Percentiles rank a stretch among this genome's conserved stretches.
Conservation (phyloP, 352 stramenopile genomes). For the Pythium rishiriense region DNA sequence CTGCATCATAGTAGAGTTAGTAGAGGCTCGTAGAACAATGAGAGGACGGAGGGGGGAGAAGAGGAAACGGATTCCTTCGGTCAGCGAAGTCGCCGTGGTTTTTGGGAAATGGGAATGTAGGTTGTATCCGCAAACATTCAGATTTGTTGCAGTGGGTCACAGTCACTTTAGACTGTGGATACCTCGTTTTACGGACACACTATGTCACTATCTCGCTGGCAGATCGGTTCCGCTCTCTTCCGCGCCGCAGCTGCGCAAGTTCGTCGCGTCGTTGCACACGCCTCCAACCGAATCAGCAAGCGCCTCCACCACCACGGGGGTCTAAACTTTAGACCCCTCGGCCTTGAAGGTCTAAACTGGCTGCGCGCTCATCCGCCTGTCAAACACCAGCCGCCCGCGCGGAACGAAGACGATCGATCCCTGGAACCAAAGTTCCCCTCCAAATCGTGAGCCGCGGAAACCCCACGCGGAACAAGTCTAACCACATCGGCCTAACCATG, state of each 20-base stretch:
- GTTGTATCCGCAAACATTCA: slow-evolving; percentile 3
- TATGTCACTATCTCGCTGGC: not conserved
- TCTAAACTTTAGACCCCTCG: not conserved
- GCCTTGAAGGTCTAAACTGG: not conserved
- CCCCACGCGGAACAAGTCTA: too few species aligned
- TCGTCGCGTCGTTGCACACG: not conserved
- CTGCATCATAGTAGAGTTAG: slow-evolving; percentile 31
- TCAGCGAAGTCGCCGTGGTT: too few species aligned
- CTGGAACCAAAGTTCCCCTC: too few species aligned
- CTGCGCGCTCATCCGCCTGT: not conserved
- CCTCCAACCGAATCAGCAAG: not conserved
- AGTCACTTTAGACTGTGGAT: not conserved
- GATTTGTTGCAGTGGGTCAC: not conserved
- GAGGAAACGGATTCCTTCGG: not conserved
- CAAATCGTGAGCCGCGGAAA: too few species aligned
- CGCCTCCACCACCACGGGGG: not conserved
- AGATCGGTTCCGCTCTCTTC: not conserved
- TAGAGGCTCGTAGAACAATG: too few species aligned
- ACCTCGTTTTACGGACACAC: not conserved
- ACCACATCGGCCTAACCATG: slow-evolving; percentile 8
- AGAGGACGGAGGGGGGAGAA: not conserved
- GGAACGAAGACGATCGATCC: not conserved
- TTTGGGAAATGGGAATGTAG: slow-evolving; percentile 1
- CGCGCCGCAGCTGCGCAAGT: not conserved
- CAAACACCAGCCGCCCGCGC: not conserved